A percentile compares a stretch with the other conserved stretches of the same genome.
phyloP scores from a whole-genome alignment of 2,329 filamentous ascomycete genomes.

The Fusarium cyanostomum region DNA sequence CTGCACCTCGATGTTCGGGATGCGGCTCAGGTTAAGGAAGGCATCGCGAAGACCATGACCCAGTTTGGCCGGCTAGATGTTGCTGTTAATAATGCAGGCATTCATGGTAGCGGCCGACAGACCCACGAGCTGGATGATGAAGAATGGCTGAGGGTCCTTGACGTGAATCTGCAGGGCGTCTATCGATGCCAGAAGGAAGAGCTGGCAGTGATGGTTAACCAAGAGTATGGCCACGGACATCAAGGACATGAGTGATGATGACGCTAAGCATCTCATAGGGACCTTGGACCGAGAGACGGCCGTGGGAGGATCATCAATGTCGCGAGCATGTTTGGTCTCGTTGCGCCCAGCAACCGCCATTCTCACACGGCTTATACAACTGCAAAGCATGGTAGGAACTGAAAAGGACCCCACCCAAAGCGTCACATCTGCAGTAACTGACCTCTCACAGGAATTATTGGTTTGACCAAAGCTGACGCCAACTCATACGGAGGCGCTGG shows the following conservation, averaged over 20 bases:
- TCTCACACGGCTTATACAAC: conserved; percentile 59
- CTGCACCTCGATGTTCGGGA: conserved; percentile 58
- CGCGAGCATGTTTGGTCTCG: conserved; percentile 60
- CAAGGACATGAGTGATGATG: background rate
- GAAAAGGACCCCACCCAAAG: background rate
- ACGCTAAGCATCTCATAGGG: conserved; percentile 30
- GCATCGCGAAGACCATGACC: conserved; percentile 52
- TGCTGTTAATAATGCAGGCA: conserved; percentile 65
- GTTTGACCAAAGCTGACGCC: conserved; percentile 64
- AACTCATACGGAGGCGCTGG: conserved; percentile 59
- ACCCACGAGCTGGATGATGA: conserved; percentile 58
- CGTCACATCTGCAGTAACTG: background rate
- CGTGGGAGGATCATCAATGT: conserved; percentile 65
- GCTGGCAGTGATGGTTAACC: conserved; percentile 60
- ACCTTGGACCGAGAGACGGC: conserved; percentile 51
- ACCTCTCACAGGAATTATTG: conserved; percentile 51
- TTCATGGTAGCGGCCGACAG: conserved; percentile 52
- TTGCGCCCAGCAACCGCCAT: conserved; percentile 50
- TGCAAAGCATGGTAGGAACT: conserved; percentile 58
- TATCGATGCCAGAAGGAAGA: conserved; percentile 66
- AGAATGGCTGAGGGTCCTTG: conserved; percentile 61
- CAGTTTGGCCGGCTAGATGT: conserved; percentile 64
- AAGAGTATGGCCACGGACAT: conserved; percentile 49
- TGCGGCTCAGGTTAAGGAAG: conserved; percentile 53
- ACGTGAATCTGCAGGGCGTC: conserved; percentile 64